Base-by-base conservation (phyloP, 2,329 filamentous ascomycete species). In the Neofusicoccum sp. region DNA sequence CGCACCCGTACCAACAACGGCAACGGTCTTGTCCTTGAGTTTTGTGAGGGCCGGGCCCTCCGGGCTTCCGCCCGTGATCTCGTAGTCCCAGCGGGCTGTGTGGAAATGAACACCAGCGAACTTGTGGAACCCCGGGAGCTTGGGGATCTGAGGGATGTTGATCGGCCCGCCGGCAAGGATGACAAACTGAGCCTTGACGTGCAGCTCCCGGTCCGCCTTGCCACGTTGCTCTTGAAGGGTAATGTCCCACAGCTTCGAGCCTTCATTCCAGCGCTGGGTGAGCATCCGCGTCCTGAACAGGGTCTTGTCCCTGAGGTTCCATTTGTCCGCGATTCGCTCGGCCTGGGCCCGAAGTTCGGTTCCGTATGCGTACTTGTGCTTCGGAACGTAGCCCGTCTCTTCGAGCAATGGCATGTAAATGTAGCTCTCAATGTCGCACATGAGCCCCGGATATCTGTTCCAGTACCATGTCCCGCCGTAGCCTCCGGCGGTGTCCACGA, bases 221-320 rank as follows among this genome's bases (percentile, higher is more conserved):
- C 3, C 69, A 69, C 78, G 76, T 79, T 70, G 16, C 67, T 74
- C 59, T 38, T 59, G 4, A 60, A 75, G 47, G 28, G 68, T 64
- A 53, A 75, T 61, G 38, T 63, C 43, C 75, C 76, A 80, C 16
- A 63, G 28, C 26, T 68, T 66, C 16, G 62, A 65, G 1, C 65
- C 68, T 1, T 80, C 79, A 61, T 83, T 73, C 83, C 83, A 86
- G 82, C 61, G 86, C 7, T 79, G 63, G 36, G 67, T 67, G 0
- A 75, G 78, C 64, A 68, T 79, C 1, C 65, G 61, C 1, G 75
- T 73, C 1, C 65, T 64, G 4, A 62, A 63, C 9, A 79, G 64
- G 34, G 67, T 66, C 1, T 75, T 78, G 1, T 24, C 47, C 2
- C 1, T 5, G 2, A 84, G 83, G 44, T 77, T 68, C 69, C 80